Base-by-base conservation (phyloP, 2,329 filamentous ascomycete genomes). In the Alternaria solani region DNA sequence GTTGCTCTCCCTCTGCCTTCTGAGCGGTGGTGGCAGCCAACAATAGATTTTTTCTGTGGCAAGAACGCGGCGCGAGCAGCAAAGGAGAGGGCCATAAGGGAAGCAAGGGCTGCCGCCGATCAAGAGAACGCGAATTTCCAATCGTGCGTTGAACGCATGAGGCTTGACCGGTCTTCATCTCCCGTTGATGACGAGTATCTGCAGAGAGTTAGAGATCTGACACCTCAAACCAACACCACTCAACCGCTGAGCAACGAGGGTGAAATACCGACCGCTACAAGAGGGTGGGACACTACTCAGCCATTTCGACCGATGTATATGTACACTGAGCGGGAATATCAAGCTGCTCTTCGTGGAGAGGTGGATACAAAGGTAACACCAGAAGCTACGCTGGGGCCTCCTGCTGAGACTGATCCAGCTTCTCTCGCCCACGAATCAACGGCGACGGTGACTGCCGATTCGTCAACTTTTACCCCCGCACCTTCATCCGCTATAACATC, bases 281-380 rank as follows among this genome's bases (percentile, higher is more conserved):
- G 7, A 42, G 1, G 3, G 1, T 42, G 39, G 39, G 20, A 26
- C 14, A 5, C 20, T 18, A 12, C 30, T 6, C 34, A 5, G 20
- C 14, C 1, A 3, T 49, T 23, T 25, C 46, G 16, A 12, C 28
- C 28, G 4, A 30, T 30, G 3, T 30, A 14, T 25, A 26, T 23
- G 16, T 16, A 38, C 4, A 49, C 32, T 38, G 32, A 38, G 46
- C 32, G 11, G 23, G 20, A 38, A 2, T 20, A 49, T 25, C 30
- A 25, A 2, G 8, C 46, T 26, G 9, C 32, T 14, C 18, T 49
- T 34, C 30, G 32, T 25, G 5, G 7, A 23, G 44, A 48, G 18
- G 3, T 32, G 4, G 1, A 2, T 9, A 11, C 14, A 28, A 18
- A n/a, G 5, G 2, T 14, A 16, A 25, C n/a, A 0, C 1, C 20